phyloP scores from a whole-genome alignment of 2,329 filamentous ascomycete genomes.

The Ophiostoma novo-ulmi region DNA sequence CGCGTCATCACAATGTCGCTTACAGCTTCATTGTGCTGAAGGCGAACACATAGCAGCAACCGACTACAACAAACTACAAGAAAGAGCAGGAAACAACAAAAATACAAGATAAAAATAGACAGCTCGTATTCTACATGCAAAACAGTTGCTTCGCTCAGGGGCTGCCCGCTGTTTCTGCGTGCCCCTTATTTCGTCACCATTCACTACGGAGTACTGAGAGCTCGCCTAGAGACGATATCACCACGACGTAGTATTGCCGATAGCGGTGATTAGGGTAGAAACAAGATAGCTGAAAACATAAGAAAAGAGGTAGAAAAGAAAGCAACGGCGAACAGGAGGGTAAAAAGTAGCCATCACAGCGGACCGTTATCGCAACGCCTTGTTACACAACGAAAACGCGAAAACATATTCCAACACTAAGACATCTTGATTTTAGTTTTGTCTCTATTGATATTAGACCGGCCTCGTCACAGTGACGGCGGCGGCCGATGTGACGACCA shows the following conservation, averaged over 20 bases:
- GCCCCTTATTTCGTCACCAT: conserved; percentile 7
- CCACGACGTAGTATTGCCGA: conserved; percentile 5
- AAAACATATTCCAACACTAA: background rate
- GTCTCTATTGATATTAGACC: background rate
- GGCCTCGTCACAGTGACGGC: background rate
- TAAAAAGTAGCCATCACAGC: background rate
- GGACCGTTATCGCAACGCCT: conserved; percentile 3
- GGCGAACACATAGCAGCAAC: background rate
- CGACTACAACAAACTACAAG: background rate
- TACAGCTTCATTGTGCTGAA: background rate
- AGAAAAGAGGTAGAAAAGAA: background rate
- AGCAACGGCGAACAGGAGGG: background rate
- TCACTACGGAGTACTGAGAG: background rate
- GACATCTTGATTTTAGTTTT: background rate
- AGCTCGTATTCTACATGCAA: conserved; percentile 3
- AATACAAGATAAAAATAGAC: conserved; percentile 1
- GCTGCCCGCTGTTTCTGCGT: conserved; percentile 12
- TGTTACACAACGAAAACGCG: conserved; percentile 1
- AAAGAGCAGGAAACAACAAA: background rate
- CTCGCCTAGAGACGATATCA: background rate
- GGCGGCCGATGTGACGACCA: background rate
- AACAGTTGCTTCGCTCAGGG: conserved; percentile 15
- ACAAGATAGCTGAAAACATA: background rate
- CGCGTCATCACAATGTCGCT: background rate
- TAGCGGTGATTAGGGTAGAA: background rate